Evolutionary conservation across 139 green algal species (phyloP).

Genomic region (Dunaliella sp.): DNA sequence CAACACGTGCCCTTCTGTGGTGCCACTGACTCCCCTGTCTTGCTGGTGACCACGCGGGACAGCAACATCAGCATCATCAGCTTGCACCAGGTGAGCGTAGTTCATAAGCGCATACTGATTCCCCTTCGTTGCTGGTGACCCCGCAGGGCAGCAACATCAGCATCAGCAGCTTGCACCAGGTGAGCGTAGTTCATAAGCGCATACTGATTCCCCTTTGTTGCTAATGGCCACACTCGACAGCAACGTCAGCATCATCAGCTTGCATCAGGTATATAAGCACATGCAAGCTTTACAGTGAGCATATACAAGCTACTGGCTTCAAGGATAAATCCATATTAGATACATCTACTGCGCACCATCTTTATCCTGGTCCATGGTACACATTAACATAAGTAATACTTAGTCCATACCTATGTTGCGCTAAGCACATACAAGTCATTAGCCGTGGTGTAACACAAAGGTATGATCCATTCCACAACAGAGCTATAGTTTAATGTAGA

Average conservation of each 20-base stretch:
- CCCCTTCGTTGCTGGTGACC: background rate
- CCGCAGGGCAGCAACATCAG: background rate
- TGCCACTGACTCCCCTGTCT: background rate
- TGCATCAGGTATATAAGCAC: background rate
- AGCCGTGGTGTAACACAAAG: too few relatives aligned
- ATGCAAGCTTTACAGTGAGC: too few relatives aligned
- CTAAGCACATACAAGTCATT: too few relatives aligned
- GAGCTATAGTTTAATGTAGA: too few relatives aligned
- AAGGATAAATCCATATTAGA: too few relatives aligned
- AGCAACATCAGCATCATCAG: background rate
- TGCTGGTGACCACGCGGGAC: background rate
- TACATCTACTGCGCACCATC: too few relatives aligned
- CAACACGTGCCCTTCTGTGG: background rate
- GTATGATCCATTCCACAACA: too few relatives aligned
- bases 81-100: background rate
- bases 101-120: background rate
- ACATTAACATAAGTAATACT: too few relatives aligned
- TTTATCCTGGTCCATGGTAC: too few relatives aligned
- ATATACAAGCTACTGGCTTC: too few relatives aligned
- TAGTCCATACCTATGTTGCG: too few relatives aligned
- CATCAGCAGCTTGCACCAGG: background rate
- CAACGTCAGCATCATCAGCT: background rate
- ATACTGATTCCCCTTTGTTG: background rate
- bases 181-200: background rate
- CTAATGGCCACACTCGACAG: background rate